Percentiles rank a stretch among this genome's conserved stretches.
phyloP scores from a whole-genome alignment of 2,329 filamentous ascomycete genomes.

The Pseudogymnoascus sp. region DNA sequence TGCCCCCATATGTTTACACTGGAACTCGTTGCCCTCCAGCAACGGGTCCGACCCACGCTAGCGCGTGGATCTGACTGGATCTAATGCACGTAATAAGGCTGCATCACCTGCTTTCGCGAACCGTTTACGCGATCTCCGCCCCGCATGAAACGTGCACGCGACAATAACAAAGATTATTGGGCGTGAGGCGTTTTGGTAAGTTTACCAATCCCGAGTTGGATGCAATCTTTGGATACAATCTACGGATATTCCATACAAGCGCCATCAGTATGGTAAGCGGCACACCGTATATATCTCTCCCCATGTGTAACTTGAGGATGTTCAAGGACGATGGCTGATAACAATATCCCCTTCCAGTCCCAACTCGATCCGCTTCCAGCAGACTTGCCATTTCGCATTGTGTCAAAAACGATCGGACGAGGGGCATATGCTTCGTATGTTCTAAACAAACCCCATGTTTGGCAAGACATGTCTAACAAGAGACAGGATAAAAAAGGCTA shows the following conservation, averaged over 20 bases:
- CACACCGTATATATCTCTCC: not conserved
- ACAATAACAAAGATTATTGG: constrained; percentile 22
- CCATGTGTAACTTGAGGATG: not conserved
- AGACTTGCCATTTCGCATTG: constrained; percentile 83
- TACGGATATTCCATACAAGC: not conserved
- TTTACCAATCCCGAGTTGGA: constrained; percentile 7
- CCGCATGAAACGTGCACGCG: constrained; percentile 22
- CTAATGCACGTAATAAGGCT: constrained; percentile 17
- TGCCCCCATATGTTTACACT: not conserved
- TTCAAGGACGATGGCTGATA: constrained; percentile 18
- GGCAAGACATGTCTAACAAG: constrained; percentile 9
- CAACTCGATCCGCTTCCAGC: constrained; percentile 79
- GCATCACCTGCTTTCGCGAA: constrained; percentile 16
- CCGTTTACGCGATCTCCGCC: constrained; percentile 17
- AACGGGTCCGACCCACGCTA: not conserved
- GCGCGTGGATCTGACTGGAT: not conserved
- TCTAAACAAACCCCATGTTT: constrained; percentile 18
- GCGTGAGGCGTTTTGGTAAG: constrained; percentile 21
- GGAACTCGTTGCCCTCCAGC: not conserved
- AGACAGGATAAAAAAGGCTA: constrained; percentile 67
- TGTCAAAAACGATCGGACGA: constrained; percentile 93
- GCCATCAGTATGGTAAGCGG: constrained; percentile 2
- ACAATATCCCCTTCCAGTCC: constrained; percentile 46
- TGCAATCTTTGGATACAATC: not conserved
- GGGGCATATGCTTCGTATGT: constrained; percentile 93